Evolutionary conservation across 2,329 filamentous ascomycete species (phyloP).

Genomic region (Lecanicillium sp.): DNA sequence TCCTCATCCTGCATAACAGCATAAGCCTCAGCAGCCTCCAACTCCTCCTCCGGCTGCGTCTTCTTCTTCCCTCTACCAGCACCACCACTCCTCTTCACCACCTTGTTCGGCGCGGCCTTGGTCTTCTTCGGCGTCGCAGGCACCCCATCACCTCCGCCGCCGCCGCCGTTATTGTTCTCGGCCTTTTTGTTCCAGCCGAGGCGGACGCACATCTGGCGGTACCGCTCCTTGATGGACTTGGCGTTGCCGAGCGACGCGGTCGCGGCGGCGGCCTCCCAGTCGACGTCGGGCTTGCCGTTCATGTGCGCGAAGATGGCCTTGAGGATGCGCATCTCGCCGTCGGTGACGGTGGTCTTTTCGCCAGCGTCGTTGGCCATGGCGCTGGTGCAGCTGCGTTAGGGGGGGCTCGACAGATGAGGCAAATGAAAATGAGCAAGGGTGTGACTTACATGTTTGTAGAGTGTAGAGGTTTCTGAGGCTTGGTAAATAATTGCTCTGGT

Average conservation of each 20-base stretch:
- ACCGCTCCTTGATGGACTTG: slow-evolving; percentile 37
- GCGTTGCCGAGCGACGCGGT: slow-evolving; percentile 33
- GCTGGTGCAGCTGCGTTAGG: too few relatives aligned
- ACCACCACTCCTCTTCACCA: slow-evolving; percentile 27
- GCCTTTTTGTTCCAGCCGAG: slow-evolving; percentile 33
- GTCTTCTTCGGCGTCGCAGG: neutral
- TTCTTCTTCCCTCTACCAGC: slow-evolving; percentile 25
- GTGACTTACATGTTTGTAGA: too few relatives aligned
- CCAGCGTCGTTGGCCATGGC: slow-evolving; percentile 14
- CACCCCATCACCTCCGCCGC: neutral
- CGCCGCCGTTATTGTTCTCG: slow-evolving; percentile 23
- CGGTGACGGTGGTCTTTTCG: slow-evolving; percentile 21
- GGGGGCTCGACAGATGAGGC: too few relatives aligned
- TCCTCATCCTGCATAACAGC: slow-evolving; percentile 20
- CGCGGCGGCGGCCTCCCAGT: slow-evolving; percentile 35
- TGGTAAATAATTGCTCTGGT: too few relatives aligned
- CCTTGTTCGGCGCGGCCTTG: slow-evolving; percentile 18
- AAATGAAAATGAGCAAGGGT: too few relatives aligned
- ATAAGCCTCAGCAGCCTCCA: slow-evolving; percentile 15
- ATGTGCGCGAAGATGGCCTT: slow-evolving; percentile 38
- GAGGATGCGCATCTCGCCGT: slow-evolving; percentile 33
- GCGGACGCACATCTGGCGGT: slow-evolving; percentile 34
- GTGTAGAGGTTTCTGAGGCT: too few relatives aligned
- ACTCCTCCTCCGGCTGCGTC: slow-evolving; percentile 14
- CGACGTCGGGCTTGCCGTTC: slow-evolving; percentile 33